Conservation (phyloP, 106 monocot genomes). For the Dendrobium chrysotoxum region DNA sequence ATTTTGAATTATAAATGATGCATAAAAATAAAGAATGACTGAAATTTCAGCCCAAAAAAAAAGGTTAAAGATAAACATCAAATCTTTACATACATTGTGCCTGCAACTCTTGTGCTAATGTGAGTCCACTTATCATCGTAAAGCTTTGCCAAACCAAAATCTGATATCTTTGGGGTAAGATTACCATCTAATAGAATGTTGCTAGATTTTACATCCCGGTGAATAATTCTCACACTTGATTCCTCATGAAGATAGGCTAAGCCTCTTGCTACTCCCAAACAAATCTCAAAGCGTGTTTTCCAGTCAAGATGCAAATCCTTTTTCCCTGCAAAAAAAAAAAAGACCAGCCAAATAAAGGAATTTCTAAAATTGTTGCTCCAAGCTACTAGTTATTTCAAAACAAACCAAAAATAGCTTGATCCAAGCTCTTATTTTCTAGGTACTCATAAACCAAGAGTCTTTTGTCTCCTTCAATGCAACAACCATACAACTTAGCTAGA, state of each 20-base stretch:
- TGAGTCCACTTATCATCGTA: slow-evolving; percentile 19
- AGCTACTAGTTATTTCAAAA: not conserved
- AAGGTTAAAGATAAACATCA: no score
- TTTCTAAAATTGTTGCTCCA: not conserved
- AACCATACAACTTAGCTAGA: slow-evolving; percentile 78
- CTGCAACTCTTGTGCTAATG: no score
- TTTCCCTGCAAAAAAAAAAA: slow-evolving; percentile 29
- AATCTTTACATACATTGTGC: no score
- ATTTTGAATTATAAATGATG: not conserved
- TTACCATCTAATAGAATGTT: slow-evolving; percentile 74
- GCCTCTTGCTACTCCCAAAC: slow-evolving; percentile 66
- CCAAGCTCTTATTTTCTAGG: slow-evolving; percentile 69
- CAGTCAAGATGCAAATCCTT: slow-evolving; percentile 44
- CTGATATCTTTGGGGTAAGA: slow-evolving; percentile 67
- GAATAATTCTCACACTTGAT: slow-evolving; percentile 53
- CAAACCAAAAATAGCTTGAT: slow-evolving; percentile 78
- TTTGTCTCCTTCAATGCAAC: slow-evolving; percentile 69
- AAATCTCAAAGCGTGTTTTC: slow-evolving; percentile 66
- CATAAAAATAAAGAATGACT: no score
- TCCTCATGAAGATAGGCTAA: slow-evolving; percentile 15
- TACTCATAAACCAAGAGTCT: slow-evolving; percentile 79
- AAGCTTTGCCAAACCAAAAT: slow-evolving; percentile 85
- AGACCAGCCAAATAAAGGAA: not conserved
- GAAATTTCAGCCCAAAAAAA: no score
- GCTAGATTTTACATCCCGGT: slow-evolving; percentile 73